These are phyloP conservation scores for Trichoderma breve DNA, from an alignment of 2,329 filamentous ascomycete species.

Conservation along the genomic window DNA sequence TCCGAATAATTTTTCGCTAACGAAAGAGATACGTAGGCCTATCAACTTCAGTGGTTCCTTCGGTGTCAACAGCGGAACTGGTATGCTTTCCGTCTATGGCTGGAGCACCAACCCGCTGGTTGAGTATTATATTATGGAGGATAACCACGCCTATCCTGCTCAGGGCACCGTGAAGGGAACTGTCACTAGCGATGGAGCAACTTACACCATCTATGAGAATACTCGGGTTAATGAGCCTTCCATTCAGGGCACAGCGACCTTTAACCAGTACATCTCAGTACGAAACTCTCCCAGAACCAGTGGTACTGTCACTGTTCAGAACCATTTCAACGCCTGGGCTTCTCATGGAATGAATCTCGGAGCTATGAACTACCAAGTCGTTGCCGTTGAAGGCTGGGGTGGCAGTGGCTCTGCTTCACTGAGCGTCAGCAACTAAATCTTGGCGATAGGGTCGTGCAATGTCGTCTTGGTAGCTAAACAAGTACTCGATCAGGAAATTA, in stretches of 20 bases:
- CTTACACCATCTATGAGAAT: conserved; percentile 39
- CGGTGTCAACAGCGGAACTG: conserved; percentile 29
- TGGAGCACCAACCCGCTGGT: conserved; percentile 38
- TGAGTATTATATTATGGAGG: conserved; percentile 41
- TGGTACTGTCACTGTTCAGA: conserved; percentile 46
- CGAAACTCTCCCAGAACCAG: conserved; percentile 15
- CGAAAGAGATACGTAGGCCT: background rate
- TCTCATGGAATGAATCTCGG: conserved; percentile 49
- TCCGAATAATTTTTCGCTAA: background rate
- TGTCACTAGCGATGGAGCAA: conserved; percentile 37
- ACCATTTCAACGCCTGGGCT: conserved; percentile 48
- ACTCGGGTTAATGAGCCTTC: conserved; percentile 44
- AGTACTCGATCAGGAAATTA: background rate
- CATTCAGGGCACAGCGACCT: conserved; percentile 49
- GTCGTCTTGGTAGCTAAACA: background rate
- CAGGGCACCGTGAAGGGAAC: conserved; percentile 34
- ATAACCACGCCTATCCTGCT: conserved; percentile 38
- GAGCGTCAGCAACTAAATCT: conserved; percentile 42
- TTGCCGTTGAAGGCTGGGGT: conserved; percentile 54
- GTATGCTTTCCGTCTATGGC: conserved; percentile 40
- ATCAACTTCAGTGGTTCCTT: conserved; percentile 17
- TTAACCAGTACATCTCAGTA: conserved; percentile 44
- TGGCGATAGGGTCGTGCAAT: background rate
- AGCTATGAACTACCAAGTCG: conserved; percentile 51
- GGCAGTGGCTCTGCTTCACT: conserved; percentile 49